A percentile compares a stretch with the other conserved stretches of the same genome.
phyloP scores from a whole-genome alignment of 1,139 yeast genomes.

The Ogataea hybrid region DNA sequence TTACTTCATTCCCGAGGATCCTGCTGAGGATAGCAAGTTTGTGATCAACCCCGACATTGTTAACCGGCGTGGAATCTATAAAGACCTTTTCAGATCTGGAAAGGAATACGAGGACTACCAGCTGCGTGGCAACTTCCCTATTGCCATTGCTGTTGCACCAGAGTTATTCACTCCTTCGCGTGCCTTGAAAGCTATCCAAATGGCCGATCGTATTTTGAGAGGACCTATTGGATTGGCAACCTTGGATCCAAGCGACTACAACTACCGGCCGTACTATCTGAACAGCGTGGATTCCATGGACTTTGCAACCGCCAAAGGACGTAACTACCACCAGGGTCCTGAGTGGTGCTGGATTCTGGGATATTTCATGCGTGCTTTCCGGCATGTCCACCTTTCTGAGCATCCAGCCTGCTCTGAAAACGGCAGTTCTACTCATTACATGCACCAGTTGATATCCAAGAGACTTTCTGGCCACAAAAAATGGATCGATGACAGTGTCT shows the following conservation, averaged over 20 bases:
- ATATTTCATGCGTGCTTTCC: slow-evolving; percentile 76
- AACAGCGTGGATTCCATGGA: slow-evolving; percentile 80
- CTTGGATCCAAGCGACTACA: slow-evolving; percentile 86
- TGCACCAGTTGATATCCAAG: slow-evolving; percentile 41
- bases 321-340: slow-evolving; percentile 98
- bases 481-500: slow-evolving; percentile 72
- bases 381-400: slow-evolving; percentile 47
- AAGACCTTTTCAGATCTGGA: too few species aligned
- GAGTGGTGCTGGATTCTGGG: slow-evolving; percentile 98
- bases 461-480: slow-evolving; percentile 62
- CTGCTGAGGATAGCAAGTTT: too few species aligned
- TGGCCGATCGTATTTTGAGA: slow-evolving; percentile 73
- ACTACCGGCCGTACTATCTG: slow-evolving; percentile 84
- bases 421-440: slow-evolving; percentile 40
- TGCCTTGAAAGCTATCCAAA: too few species aligned
- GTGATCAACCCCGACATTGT: too few species aligned
- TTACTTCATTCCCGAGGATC: too few species aligned
- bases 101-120: too few species aligned
- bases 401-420: slow-evolving; percentile 26
- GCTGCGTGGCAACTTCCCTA: too few species aligned
- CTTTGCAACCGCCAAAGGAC: slow-evolving; percentile 91
- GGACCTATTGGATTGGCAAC: slow-evolving; percentile 95
- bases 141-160: too few species aligned
- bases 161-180: too few species aligned
- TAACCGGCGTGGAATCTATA: too few species aligned